Evolutionary conservation across 257 asterid species (phyloP), one percentile per base, ranked within the genome.

Genomic region (Gardenia jasminoides): DNA sequence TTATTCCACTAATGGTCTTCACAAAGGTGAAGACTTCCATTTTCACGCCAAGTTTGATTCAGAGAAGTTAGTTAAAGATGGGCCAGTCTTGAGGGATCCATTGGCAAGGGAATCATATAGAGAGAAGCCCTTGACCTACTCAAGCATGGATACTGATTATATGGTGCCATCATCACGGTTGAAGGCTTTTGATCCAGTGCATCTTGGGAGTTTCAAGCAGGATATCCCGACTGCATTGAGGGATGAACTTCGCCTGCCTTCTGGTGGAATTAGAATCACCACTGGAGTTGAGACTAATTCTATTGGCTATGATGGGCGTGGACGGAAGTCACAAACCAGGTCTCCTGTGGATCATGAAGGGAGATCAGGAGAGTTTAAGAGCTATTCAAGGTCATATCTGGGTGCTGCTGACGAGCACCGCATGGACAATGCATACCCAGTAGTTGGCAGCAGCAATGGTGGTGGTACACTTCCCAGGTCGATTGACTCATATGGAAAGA

Each of bases 321-420:
- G 80, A 79, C 82, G 84, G 77, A 85, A 64, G 78, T 78, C 75
- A 44, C 82, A 59, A 41, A 81, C 74, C 78, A 82, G 81, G 77
- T 84, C 88, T 77, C 82, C 87, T 54, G 16, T 78, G 31, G 76
- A 78, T 62, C 72, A 78, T 77, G 86, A 74, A 70, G 84, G 70
- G 76, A 87, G 78, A 54, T 86, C 82, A 43, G 84, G 81, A 74
- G 88, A 85, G 68, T 82, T 74, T 47, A 80, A 80, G 82, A 87
- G 82, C 79, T 79, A 80, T 74, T 67, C 91, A 9, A 81, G 77
- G 84, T 75, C 85, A 75, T 86, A 76, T 86, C 80, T 70, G 70
- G 74, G 81, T 79, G 75, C 80, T 50, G 79, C 86, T 43, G 87
- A 80, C 79, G 91, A 83, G 50, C 84, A 74, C 67, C 86, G 31